Base-by-base conservation (phyloP, 129 eudicot species). In the Tanacetum coccineum region DNA sequence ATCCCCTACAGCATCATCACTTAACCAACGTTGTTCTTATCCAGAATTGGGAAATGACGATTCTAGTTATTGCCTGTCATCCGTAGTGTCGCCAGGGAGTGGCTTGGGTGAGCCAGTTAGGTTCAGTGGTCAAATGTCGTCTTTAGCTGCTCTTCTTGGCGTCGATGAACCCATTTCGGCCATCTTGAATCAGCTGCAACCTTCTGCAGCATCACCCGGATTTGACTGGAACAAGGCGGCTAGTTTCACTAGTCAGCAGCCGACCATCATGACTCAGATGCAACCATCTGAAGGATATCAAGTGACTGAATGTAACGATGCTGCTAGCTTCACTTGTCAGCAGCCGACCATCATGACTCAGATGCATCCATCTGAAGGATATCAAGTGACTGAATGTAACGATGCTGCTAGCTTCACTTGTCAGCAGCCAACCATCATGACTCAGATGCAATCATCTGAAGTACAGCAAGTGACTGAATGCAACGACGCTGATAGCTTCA, bases 131-230 rank as follows among this genome's bases (percentile, higher is more conserved):
- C 65, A 64, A 11, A 64, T 44, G 50, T 68, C 79, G 22, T 68
- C 79, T 25, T 32, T 75, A 68, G 59, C 73, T 5, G 72, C 52
- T 46, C 44, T 74, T 74, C 36, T 75, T 36, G 79, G 26, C 20
- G 57, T 40, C 42, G 79, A 68, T 50, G 74, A 75, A 50, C 72
- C 50, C 55, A 50, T 68, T 74, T 74, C 74, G 13, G 3, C 64
- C 69, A 59, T 21, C 45, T 36, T 67, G 68, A 47, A 67, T 58
- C 62, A 58, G 9, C 60, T 9, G 7, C 78, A 66, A 67, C 71
- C 78, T 2, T 66, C 65, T 30, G 59, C 13, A 59, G 30, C 45
- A 63, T 36, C 59, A 4, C 63, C 5, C 40, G 58, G 10, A 12
- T 54, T 48, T 26, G 73, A 74, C 15, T 57, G 21, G 73, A 52